Evolutionary conservation across 495 filamentous ascomycete species (phyloP).

Genomic region (Penicillium pulvis): DNA sequence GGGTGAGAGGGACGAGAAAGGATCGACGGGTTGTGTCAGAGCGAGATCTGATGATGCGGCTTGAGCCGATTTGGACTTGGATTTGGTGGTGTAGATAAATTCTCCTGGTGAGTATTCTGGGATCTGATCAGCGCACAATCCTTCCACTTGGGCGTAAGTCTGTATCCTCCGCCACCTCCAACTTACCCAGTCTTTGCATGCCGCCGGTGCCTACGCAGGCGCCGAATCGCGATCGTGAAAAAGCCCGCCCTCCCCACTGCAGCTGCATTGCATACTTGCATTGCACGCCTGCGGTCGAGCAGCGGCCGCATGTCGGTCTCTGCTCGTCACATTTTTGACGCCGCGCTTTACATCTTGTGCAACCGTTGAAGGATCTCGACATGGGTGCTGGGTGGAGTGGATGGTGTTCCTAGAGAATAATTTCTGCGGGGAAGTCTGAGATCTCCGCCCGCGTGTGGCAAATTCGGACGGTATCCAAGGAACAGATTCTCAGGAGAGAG

Average conservation of each 20-base stretch:
- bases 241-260: constrained; percentile 44
- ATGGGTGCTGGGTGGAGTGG: constrained; percentile 30
- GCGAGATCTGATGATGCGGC: constrained; percentile 27
- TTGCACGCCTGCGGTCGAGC: constrained; percentile 35
- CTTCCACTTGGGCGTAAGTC: not conserved
- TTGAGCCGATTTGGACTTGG: constrained; percentile 12
- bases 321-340: constrained; percentile 50
- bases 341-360: constrained; percentile 50
- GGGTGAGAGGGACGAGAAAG: constrained; percentile 42
- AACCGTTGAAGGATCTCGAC: constrained; percentile 51
- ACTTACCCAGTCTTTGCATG: constrained; percentile 49
- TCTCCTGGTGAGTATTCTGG: constrained; percentile 52
- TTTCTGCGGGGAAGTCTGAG: constrained; percentile 28
- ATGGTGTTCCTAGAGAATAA: constrained; percentile 18
- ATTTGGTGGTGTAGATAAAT: constrained; percentile 48
- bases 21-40: constrained; percentile 39
- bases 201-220: constrained; percentile 44
- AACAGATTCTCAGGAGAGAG: not conserved
- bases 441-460: constrained; percentile 7
- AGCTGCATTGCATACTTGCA: constrained; percentile 44
- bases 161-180: not conserved
- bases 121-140: constrained; percentile 1
- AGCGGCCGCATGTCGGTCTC: constrained; percentile 42
- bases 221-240: constrained; percentile 50
- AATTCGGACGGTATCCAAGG: constrained; percentile 7